Percentiles rank a stretch among this genome's conserved stretches.
Evolutionary conservation across 768 basidiomycete genomes (phyloP).

Genomic region (Antrodiella citrinella): DNA sequence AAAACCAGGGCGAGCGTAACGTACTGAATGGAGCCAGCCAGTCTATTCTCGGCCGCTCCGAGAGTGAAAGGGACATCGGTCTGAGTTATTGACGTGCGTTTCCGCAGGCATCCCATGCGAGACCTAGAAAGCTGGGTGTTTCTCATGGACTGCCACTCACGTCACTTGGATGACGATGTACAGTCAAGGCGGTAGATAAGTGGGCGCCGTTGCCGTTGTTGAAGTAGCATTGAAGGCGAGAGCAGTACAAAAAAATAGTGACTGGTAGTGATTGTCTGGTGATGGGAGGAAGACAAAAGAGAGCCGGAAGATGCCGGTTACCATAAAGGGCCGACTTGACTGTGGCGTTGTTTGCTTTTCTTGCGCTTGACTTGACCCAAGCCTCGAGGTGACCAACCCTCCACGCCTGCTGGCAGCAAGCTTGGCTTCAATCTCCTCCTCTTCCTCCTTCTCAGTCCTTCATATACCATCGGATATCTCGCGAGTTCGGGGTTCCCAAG

Average conservation of each 20-base stretch:
- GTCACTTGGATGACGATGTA: background rate
- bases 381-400: no score
- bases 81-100: no score
- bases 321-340: background rate
- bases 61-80: background rate
- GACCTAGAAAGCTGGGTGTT: background rate
- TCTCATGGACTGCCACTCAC: background rate
- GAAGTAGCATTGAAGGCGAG: no score
- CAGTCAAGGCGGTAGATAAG: background rate
- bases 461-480: no score
- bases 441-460: no score
- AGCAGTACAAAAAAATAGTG: no score
- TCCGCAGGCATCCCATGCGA: background rate
- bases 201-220: no score
- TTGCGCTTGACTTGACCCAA: background rate
- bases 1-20: background rate
- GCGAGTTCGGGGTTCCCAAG: no score
- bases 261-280: no score
- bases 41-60: background rate
- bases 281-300: background rate
- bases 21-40: background rate
- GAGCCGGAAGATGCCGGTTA: background rate
- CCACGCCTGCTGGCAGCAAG: background rate
- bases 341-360: background rate
- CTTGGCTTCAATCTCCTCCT: no score